Percentiles rank a stretch among this genome's conserved stretches.
Conservation (phyloP, 768 basidiomycete species). For the Tricholoma hemisulphureum region DNA sequence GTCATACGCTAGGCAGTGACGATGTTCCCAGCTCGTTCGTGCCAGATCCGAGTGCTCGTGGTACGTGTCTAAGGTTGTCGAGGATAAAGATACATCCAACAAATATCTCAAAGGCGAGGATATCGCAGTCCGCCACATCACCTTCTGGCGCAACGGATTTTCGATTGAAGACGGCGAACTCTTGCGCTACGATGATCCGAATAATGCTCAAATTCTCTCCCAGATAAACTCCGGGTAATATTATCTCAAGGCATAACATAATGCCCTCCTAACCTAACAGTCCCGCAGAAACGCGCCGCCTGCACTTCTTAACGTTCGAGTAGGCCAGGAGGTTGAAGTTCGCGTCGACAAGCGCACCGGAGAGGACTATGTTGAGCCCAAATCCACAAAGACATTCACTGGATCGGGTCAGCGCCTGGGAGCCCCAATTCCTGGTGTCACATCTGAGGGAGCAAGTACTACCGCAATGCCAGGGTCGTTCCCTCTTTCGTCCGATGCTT, state of each 20-base stretch:
- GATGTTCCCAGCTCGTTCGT: slow-evolving; percentile 78
- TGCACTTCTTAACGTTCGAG: slow-evolving; percentile 65
- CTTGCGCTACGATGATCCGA: slow-evolving; percentile 79
- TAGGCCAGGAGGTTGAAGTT: slow-evolving; percentile 83
- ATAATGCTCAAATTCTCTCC: slow-evolving; percentile 61
- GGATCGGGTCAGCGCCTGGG: slow-evolving; percentile 84
- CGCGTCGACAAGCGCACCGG: slow-evolving; percentile 65
- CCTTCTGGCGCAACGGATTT: slow-evolving; percentile 94
- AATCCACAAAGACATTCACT: slow-evolving; percentile 51
- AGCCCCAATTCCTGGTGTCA: slow-evolving; percentile 57
- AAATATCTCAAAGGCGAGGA: slow-evolving; percentile 37
- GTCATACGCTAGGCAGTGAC: slow-evolving; percentile 86
- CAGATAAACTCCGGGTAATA: slow-evolving; percentile 79
- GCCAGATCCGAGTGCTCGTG: slow-evolving; percentile 62
- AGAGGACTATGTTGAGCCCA: slow-evolving; percentile 71
- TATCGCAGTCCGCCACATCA: slow-evolving; percentile 69
- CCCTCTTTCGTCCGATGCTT: slow-evolving; percentile 33
- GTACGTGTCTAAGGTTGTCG: slow-evolving; percentile 12
- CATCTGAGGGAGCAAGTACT: slow-evolving; percentile 4
- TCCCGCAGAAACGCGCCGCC: slow-evolving; percentile 70
- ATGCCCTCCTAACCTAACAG: not conserved
- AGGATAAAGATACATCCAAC: not conserved
- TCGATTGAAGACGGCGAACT: slow-evolving; percentile 86
- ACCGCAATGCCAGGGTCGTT: slow-evolving; percentile 62
- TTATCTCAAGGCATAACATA: slow-evolving; percentile 32